These are phyloP conservation scores for Aspergillus coremiiformis DNA, from an alignment of 495 filamentous ascomycete genomes.

Conservation along the genomic window DNA sequence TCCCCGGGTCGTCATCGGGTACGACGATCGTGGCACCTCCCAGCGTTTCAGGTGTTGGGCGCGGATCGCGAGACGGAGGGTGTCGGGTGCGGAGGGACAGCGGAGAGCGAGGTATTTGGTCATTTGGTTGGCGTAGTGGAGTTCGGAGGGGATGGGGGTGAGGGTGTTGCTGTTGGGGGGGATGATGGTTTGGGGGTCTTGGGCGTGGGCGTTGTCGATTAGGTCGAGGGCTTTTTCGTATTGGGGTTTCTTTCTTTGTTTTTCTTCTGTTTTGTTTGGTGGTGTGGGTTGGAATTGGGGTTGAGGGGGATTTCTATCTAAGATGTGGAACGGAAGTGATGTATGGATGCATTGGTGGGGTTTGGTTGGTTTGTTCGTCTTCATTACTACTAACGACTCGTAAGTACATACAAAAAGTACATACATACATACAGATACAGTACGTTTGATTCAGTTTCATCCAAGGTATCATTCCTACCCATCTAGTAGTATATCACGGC, in stretches of 20 bases:
- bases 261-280: not conserved
- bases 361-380: not conserved
- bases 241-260: constrained; percentile 14
- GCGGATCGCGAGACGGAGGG: constrained; percentile 63
- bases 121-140: constrained; percentile 74
- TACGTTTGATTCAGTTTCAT: not conserved
- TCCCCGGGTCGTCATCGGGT: constrained; percentile 60
- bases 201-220: constrained; percentile 67
- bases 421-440: too few species aligned
- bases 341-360: too few species aligned
- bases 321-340: too few species aligned
- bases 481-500: constrained; percentile 12
- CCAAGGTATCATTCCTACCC: constrained; percentile 6
- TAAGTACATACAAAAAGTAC: too few species aligned
- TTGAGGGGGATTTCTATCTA: too few species aligned
- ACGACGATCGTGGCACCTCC: constrained; percentile 65
- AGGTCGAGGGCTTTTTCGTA: constrained; percentile 46
- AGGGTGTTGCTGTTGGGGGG: constrained; percentile 3
- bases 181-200: constrained; percentile 51
- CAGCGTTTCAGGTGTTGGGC: constrained; percentile 79
- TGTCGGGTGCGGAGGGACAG: constrained; percentile 49
- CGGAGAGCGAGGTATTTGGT: constrained; percentile 55
- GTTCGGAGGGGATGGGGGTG: constrained; percentile 55
- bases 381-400: too few species aligned
- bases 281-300: not conserved